Conservation (phyloP, 1,284 basidiomycete species). For the Sporisorium exsertum region DNA sequence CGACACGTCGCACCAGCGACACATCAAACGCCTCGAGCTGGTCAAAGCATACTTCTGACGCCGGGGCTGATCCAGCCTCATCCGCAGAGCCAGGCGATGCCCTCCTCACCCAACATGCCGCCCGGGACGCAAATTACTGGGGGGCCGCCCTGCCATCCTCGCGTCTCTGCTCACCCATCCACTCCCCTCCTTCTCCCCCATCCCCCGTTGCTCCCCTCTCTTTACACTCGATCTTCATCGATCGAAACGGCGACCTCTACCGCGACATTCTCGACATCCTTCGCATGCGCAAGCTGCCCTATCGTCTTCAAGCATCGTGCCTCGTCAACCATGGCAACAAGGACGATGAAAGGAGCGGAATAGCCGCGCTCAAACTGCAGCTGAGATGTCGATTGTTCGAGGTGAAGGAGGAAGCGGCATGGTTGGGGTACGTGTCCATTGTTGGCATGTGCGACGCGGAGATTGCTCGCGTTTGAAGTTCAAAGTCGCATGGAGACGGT, state of each 20-base stretch:
- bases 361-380: slow-evolving; percentile 1
- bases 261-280: slow-evolving; percentile 33
- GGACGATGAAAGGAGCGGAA: not conserved
- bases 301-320: slow-evolving; percentile 16
- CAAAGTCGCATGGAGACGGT: too few relatives aligned
- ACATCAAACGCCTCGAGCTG: slow-evolving; percentile 6
- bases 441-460: slow-evolving; percentile 13
- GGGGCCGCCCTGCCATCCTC: not conserved
- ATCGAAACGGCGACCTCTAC: slow-evolving; percentile 30
- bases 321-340: not conserved
- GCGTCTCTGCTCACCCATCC: not conserved
- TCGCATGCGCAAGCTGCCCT: slow-evolving; percentile 21
- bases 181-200: not conserved
- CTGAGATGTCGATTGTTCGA: slow-evolving; percentile 17
- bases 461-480: slow-evolving; percentile 1
- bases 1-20: slow-evolving; percentile 21
- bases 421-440: slow-evolving; percentile 34
- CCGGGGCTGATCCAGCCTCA: not conserved
- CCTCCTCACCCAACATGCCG: too few relatives aligned
- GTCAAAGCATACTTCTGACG: not conserved
- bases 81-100: not conserved
- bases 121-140: not conserved
- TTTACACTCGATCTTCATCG: slow-evolving; percentile 19
- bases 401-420: slow-evolving; percentile 27
- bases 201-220: not conserved